Evolutionary conservation across 2,329 filamentous ascomycete genomes (phyloP).

Genomic region (Colletotrichum sp.): DNA sequence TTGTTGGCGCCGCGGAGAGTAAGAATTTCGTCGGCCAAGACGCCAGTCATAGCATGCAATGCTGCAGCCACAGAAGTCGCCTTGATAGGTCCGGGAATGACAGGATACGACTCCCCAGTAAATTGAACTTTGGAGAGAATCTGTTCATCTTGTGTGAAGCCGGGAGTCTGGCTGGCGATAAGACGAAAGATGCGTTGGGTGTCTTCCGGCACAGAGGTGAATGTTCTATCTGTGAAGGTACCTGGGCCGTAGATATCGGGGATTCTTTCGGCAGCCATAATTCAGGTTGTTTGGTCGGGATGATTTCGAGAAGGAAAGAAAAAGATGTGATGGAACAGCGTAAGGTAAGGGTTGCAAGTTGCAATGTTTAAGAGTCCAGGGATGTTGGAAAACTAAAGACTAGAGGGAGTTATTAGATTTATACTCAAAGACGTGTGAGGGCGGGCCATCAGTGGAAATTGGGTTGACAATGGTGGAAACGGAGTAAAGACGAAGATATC

Average conservation of each 20-base stretch:
- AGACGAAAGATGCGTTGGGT: constrained; percentile 33
- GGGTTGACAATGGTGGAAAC: neutral
- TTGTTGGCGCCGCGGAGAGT: constrained; percentile 30
- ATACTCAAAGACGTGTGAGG: neutral
- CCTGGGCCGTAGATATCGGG: constrained; percentile 34
- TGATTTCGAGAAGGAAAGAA: neutral
- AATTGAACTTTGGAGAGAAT: constrained; percentile 33
- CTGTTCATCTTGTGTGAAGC: constrained; percentile 33
- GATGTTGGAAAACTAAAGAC: neutral
- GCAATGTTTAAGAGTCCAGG: neutral
- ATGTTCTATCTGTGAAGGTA: constrained; percentile 30
- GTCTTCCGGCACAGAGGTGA: constrained; percentile 31
- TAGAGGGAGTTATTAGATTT: neutral
- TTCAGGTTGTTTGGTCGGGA: neutral
- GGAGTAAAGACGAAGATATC: neutral
- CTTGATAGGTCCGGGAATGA: constrained; percentile 39
- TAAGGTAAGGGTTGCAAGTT: neutral
- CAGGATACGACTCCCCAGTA: constrained; percentile 30
- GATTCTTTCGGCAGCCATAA: constrained; percentile 4
- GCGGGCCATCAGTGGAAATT: neutral
- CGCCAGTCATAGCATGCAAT: constrained; percentile 36
- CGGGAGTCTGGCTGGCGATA: constrained; percentile 32
- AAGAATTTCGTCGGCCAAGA: constrained; percentile 39
- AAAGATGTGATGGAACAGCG: neutral
- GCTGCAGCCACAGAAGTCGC: constrained; percentile 33